Evolutionary conservation across 352 stramenopile genomes (phyloP).

Genomic region (Chrysophaeum taylorii): DNA sequence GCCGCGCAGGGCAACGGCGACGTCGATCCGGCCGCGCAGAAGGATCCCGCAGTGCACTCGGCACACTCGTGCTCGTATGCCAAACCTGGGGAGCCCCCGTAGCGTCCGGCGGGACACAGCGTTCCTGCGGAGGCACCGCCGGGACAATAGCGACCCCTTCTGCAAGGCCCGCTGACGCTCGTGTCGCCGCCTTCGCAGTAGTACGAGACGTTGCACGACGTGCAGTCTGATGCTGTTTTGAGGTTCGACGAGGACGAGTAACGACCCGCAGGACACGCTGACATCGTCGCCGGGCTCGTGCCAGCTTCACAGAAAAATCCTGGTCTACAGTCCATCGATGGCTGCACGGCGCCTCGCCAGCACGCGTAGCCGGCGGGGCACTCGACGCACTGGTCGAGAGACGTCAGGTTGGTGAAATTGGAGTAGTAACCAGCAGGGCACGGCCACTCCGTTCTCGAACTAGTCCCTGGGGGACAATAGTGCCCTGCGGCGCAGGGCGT

Average conservation of each 20-base stretch:
- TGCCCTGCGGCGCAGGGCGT: conserved; percentile 48
- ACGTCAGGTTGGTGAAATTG: conserved; percentile 50
- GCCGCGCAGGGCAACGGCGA: neutral
- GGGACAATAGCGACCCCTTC: conserved; percentile 57
- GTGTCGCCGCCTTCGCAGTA: conserved; percentile 29
- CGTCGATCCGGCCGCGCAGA: conserved; percentile 40
- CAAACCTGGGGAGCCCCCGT: neutral
- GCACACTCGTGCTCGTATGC: conserved; percentile 38
- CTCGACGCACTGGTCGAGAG: conserved; percentile 13
- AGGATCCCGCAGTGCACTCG: conserved; percentile 55
- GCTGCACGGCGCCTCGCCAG: too few species aligned
- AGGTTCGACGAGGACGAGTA: conserved; percentile 10
- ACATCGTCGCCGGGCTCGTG: neutral
- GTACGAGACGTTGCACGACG: conserved; percentile 6
- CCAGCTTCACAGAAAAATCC: too few species aligned
- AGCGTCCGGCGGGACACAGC: conserved; percentile 1
- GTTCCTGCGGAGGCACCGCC: conserved; percentile 40
- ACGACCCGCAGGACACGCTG: conserved; percentile 13
- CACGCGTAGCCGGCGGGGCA: conserved; percentile 36
- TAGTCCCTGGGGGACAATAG: conserved; percentile 70
- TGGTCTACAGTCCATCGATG: too few species aligned
- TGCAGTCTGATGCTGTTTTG: conserved; percentile 14
- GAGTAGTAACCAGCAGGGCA: conserved; percentile 66
- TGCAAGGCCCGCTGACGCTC: conserved; percentile 45
- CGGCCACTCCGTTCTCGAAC: conserved; percentile 50